Evolutionary conservation across 2,329 filamentous ascomycete species (phyloP), one percentile per base, ranked within the genome.

Genomic region (Apiospora koreana): DNA sequence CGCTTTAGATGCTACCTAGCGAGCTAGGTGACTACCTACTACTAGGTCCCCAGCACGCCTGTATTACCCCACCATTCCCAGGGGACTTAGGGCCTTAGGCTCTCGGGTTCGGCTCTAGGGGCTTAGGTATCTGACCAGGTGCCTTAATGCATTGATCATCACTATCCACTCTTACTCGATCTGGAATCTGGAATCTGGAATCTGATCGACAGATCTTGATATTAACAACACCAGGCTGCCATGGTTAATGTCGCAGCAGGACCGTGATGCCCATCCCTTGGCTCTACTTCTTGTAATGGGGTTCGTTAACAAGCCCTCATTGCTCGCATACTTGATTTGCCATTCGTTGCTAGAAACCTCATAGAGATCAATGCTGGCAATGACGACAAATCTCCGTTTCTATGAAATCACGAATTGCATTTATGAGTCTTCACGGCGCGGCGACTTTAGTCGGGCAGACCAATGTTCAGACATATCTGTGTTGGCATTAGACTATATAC

Each of bases 401-500:
- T 3, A 4, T 35, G 16, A 3, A 35, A 62, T 31, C 2, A 31
- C 8, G 25, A 62, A n/a, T 21, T 12, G 8, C 21, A 31, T 23
- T 12, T 3, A 12, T 18, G 28, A 10, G 10, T 9, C 9, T 38
- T 23, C 9, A 38, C 31, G 8, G 8, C 28, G 31, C 31, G 31
- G 38, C 31, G 31, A 62, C 8, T 18, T 31, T n/a, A 9, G 18
- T n/a, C 5, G 5, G 9, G 21, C 9, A 4, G 7, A 66, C 41
- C 38, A 45, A 8, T n/a, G n/a, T 38, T 38, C 7, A n/a, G 31
- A 62, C 18, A 14, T n/a, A 62, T 62, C 31, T 23, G 3, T 46
- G n/a, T 66, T 69, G 65, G 4, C 70, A 73, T 72, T 72, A 21
- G 70, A 42, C 70, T 77, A 77, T 78, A 69, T 76, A 78, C 76